Conservation (phyloP, 192 early-diverging fungal genomes). For the Pilobolus umbonatus region DNA sequence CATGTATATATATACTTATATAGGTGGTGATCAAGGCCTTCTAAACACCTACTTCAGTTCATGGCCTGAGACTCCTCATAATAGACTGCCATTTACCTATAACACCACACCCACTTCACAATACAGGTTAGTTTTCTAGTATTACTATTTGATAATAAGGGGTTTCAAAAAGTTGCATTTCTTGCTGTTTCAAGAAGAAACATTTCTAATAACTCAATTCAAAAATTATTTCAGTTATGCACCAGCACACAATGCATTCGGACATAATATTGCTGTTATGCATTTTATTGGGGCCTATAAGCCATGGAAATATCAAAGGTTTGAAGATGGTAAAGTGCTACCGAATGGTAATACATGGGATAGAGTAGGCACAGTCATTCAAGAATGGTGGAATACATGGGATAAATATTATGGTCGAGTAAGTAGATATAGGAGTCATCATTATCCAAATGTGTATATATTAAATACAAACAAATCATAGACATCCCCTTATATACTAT, state of each 20-base stretch:
- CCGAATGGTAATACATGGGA: conserved; percentile 41
- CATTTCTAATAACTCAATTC: background rate
- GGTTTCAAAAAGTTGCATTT: background rate
- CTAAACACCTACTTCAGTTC: conserved; percentile 82
- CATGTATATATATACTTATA: conserved; percentile 8
- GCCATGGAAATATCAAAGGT: conserved; percentile 82
- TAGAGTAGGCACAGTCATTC: conserved; percentile 52
- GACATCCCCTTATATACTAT: conserved; percentile 6
- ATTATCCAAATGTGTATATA: too few species aligned
- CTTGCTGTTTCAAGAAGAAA: background rate
- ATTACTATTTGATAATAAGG: background rate
- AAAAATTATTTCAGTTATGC: conserved; percentile 48
- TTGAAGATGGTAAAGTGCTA: conserved; percentile 52
- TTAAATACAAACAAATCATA: conserved; percentile 1
- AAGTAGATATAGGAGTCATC: background rate
- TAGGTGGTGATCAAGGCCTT: conserved; percentile 91
- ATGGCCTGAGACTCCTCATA: conserved; percentile 61
- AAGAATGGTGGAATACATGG: conserved; percentile 72
- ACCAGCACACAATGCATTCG: conserved; percentile 79
- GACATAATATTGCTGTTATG: conserved; percentile 65
- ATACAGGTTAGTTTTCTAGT: conserved; percentile 80
- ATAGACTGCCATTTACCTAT: conserved; percentile 84
- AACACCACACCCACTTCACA: conserved; percentile 81
- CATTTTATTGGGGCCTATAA: conserved; percentile 90
- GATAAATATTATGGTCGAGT: conserved; percentile 46